Evolutionary conservation across 768 basidiomycete genomes (phyloP), one percentile per base, ranked within the genome.

Genomic region (Termitomyces sp.): DNA sequence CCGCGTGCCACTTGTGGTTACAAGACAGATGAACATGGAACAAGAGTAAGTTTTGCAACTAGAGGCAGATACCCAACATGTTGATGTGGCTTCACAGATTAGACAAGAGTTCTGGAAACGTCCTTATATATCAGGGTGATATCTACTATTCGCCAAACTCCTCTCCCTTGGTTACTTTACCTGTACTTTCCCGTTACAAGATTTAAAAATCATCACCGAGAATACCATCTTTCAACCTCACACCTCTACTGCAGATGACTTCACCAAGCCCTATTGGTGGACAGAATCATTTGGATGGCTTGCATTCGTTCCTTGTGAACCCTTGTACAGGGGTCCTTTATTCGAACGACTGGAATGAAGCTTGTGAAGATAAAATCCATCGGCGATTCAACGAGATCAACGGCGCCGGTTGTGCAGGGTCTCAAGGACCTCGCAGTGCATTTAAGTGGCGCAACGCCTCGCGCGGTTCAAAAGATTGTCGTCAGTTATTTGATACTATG

Each of bases 121-220:
- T 56, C 23, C 3, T 13, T 8, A 5, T 49, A 23, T 28, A 33
- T 10, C 5, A 56, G 0, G 35, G 55, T 2, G 20, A 56, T 5
- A 6, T 56, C 14, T 56, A 56, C 30, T 56, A 49, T 40, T 56
- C 23, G 3, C 35, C 55, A 18, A 56, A 56, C 20, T 56, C 43
- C 13, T 38, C 55, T 44, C 30, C 23, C 33, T 3, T 6, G 0
- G 55, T 56, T 23, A 23, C 23, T 23, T 23, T 23, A 1, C 23
- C 23, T 23, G 23, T 2, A 18, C 16, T 33, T 14, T 36, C 26
- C 55, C 47, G 16, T 13, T 9, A 33, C 20, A 49, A 36, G 14
- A 35, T 18, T 1, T 16, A 5, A 26, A 4, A 23, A 44, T 54
- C 3, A 23, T 46, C 40, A 56, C n/a, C 10, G 33, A 49, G 28